Base-by-base conservation (phyloP, 2,329 filamentous ascomycete genomes). In the Neurospora sp. region DNA sequence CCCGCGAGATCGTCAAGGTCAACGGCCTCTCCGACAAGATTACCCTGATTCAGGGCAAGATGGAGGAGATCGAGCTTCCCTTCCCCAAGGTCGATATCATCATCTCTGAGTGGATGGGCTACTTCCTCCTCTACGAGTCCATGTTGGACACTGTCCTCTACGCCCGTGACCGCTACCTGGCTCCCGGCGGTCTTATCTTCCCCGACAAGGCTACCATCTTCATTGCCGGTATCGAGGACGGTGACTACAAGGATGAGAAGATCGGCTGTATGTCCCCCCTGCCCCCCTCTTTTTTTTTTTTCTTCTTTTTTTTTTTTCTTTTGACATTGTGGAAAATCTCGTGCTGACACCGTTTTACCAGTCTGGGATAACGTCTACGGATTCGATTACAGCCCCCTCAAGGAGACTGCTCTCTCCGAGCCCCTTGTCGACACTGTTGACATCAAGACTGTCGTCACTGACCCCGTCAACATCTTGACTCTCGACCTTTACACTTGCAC, bases 21-120 rank as follows among this genome's bases (percentile, higher is more conserved):
- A 99, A 99, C 81, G 94, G 95, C 76, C 89, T 99, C 87, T 87
- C 91, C 68, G 91, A 95, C 84, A 97, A 97, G 88, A 97, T 99
- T 81, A 98, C 96, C 68, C 89, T 99, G 71, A 88, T 99, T 74
- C 96, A 98, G 85, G 96, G 96, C 80, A 99, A 99, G 88, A 99
- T 99, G 96, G 96, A 99, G 85, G 96, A 99, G 84, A 93, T 99
- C 66, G 86, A 91, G 78, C 86, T 99, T 73, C 96, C 96, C 23
- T 97, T 91, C 82, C 91, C 93, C 78, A 92, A 98, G 83, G 96
- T 99, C 74, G 96, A 99, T 79, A 99, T 99, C 80, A 99, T 99
- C 83, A 97, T 99, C 80, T 98, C 95, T 1, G 96, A 99, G 85
- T 99, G 96, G 96, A 99, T 99, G 96, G 96, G 96, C 40, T 99